Evolutionary conservation across 2,329 filamentous ascomycete genomes (phyloP).

Genomic region (Trichoderma koningiopsis): DNA sequence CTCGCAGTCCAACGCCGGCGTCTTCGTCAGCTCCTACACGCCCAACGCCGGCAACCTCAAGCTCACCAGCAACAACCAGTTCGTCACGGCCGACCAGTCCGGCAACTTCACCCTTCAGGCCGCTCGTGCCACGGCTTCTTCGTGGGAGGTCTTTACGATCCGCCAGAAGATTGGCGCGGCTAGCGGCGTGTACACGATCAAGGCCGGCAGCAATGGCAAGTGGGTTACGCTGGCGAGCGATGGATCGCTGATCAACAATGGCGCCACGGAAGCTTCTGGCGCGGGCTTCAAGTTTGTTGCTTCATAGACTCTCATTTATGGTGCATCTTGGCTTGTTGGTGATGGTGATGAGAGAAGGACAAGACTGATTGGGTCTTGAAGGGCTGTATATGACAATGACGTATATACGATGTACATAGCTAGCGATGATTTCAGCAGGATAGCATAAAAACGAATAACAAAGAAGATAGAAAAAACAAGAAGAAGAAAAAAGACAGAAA

Average conservation of each 20-base stretch:
- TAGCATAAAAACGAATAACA: neutral
- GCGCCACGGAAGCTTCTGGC: constrained; percentile 26
- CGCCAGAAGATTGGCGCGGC: constrained; percentile 31
- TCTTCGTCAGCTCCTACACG: constrained; percentile 31
- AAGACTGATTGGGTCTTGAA: neutral
- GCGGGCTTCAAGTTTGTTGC: constrained; percentile 27
- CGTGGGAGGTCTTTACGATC: constrained; percentile 32
- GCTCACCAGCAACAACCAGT: constrained; percentile 25
- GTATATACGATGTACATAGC: constrained; percentile 12
- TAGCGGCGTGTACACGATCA: constrained; percentile 31
- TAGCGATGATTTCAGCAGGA: neutral
- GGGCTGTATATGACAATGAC: neutral
- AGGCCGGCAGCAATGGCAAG: constrained; percentile 31
- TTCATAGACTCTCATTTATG: neutral
- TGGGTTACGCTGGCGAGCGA: constrained; percentile 30
- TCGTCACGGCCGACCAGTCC: constrained; percentile 31
- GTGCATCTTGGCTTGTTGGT: neutral
- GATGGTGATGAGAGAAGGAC: neutral
- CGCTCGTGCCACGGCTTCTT: constrained; percentile 26
- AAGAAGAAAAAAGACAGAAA: no score
- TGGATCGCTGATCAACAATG: constrained; percentile 31
- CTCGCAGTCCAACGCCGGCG: constrained; percentile 22
- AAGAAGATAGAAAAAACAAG: no score
- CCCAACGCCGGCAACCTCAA: constrained; percentile 30
- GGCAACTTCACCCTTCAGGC: constrained; percentile 29